Evolutionary conservation across 148 eudicot genomes (phyloP).

Genomic region (Chenopodium berlandieri): DNA sequence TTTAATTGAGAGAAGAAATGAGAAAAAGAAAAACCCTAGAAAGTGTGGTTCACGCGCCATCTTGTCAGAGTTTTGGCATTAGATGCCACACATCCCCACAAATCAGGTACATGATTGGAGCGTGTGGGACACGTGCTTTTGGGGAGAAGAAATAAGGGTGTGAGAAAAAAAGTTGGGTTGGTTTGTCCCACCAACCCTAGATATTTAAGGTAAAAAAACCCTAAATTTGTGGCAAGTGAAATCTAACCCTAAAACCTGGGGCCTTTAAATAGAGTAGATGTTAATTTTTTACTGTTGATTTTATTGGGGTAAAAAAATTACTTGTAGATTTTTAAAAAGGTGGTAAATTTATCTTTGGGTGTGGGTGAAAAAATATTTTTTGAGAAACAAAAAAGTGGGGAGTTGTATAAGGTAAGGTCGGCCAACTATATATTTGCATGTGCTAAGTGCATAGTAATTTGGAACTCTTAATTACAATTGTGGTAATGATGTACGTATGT

Average conservation of each 20-base stretch:
- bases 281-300: constrained; percentile 10
- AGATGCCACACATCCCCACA: constrained; percentile 28
- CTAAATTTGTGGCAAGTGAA: constrained; percentile 23
- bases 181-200: constrained; percentile 37
- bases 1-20: neutral
- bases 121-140: constrained; percentile 6
- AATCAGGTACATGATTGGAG: constrained; percentile 21
- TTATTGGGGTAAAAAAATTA: neutral
- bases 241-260: constrained; percentile 38
- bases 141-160: neutral
- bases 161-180: neutral
- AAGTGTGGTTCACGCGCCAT: constrained; percentile 19
- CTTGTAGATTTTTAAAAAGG: no score
- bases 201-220: constrained; percentile 32
- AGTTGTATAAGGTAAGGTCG: constrained; percentile 12
- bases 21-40: constrained; percentile 28
- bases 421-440: constrained; percentile 17
- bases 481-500: constrained; percentile 19
- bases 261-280: constrained; percentile 26
- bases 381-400: neutral
- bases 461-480: constrained; percentile 23
- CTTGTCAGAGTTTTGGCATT: constrained; percentile 27
- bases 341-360: constrained; percentile 6
- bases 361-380: neutral
- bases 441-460: constrained; percentile 22